Evolutionary conservation across 345 rosid genomes (phyloP).

Genomic region (Melaleuca quinquenervia): DNA sequence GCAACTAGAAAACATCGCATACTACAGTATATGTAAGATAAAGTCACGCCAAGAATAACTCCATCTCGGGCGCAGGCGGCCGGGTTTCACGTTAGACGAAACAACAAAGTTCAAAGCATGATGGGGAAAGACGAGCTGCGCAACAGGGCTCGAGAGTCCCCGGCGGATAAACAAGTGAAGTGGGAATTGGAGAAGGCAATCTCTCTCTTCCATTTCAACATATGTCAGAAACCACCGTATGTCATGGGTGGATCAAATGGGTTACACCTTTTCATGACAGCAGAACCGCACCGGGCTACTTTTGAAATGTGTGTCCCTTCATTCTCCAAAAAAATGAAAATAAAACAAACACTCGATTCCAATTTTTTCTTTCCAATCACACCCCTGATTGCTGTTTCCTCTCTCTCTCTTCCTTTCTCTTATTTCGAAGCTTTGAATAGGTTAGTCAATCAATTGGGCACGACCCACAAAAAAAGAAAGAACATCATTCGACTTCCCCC

Average conservation of each 20-base stretch:
- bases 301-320: neutral
- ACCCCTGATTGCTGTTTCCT: neutral
- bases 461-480: neutral
- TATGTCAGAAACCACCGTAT: neutral
- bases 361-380: neutral
- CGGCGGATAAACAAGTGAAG: neutral
- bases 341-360: neutral
- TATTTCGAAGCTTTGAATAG: conserved; percentile 16
- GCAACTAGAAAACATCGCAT: neutral
- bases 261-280: neutral
- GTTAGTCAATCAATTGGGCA: conserved; percentile 4
- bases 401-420: conserved; percentile 17
- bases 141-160: neutral
- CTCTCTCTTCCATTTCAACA: neutral
- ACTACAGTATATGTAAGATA: too few species aligned
- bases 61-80: neutral
- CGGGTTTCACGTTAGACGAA: neutral
- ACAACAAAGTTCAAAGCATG: neutral
- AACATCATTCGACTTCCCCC: neutral
- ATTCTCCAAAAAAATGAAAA: neutral
- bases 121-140: neutral
- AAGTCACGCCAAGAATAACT: neutral
- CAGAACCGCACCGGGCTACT: neutral
- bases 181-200: neutral
- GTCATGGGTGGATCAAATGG: neutral